Evolutionary conservation across 2,329 filamentous ascomycete species (phyloP), one percentile per base, ranked within the genome.

Genomic region (Sphaerulina musiva): DNA sequence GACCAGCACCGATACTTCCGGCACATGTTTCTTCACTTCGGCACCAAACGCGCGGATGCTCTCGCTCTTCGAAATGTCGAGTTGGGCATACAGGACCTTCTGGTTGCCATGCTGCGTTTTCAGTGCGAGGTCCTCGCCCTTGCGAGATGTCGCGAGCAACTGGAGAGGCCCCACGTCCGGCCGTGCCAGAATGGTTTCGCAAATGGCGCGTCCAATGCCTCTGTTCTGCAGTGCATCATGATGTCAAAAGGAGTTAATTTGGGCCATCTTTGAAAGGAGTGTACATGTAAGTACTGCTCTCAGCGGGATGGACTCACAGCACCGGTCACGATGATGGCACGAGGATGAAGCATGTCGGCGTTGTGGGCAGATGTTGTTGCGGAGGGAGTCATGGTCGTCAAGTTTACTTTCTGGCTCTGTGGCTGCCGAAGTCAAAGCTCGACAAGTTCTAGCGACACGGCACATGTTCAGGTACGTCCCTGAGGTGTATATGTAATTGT

Each of bases 161-260:
- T 63, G 65, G 12, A 70, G 23, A 2, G 62, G 60, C 5, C 51
- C 50, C 1, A 62, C n/a, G 47, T 58, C 51, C 1, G 62, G 58
- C 43, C 55, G 46, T 3, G 59, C 51, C 36, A 69, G 60, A 43
- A 71, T 64, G 29, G 59, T 56, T 41, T 66, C 53, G 61, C 66
- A 69, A 17, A 71, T 69, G 38, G 68, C 69, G 32, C 57, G 59
- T 45, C 69, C 69, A 49, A 71, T 70, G 46, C 69, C 69, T 51
- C 69, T 63, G 49, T 71, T 71, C 67, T 69, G 49, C 12, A 0
- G 6, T 1, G 7, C 6, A 42, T 8, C 2, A 7, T 38, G 4
- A 29, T 29, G 34, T 38, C 34, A 38, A 38, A 34, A 38, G 5
- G 12, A 39, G 48, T 48, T 59, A 6, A 26, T 2, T 29, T 29